A percentile compares a stretch with the other conserved stretches of the same genome.
phyloP scores from a whole-genome alignment of 371 early-diverging fungal genomes.

The Thermomucor indicae-seudaticae region DNA sequence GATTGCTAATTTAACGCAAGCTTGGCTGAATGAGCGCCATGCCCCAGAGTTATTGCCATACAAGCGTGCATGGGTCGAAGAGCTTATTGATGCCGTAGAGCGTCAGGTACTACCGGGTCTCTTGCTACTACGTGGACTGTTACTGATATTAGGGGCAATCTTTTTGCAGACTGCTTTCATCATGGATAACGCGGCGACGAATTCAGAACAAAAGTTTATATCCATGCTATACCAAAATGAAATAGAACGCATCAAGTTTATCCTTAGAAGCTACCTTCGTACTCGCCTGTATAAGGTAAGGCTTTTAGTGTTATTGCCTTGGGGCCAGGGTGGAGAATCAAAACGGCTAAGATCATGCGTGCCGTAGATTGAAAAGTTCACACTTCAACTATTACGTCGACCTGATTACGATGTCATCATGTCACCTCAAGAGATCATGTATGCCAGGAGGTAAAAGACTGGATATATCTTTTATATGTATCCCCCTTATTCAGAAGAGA shows the following conservation, averaged over 20 bases:
- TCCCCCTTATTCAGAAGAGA: neutral
- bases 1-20: constrained; percentile 53
- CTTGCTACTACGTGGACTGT: no score
- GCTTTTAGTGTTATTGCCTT: neutral
- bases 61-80: constrained; percentile 45
- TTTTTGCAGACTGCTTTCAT: neutral
- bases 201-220: constrained; percentile 30
- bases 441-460: constrained; percentile 42
- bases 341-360: neutral
- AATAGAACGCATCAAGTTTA: constrained; percentile 77
- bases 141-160: no score
- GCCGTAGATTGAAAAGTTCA: constrained; percentile 47
- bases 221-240: constrained; percentile 75
- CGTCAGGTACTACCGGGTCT: constrained; percentile 66
- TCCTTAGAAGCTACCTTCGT: constrained; percentile 71
- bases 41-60: constrained; percentile 75
- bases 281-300: constrained; percentile 62
- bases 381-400: constrained; percentile 35
- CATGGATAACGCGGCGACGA: constrained; percentile 12
- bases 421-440: constrained; percentile 44
- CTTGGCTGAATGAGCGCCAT: constrained; percentile 79
- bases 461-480: neutral
- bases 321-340: neutral
- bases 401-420: constrained; percentile 25
- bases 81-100: constrained; percentile 55